Conservation (phyloP, 352 stramenopile genomes). For the Pythium dissotocum region DNA sequence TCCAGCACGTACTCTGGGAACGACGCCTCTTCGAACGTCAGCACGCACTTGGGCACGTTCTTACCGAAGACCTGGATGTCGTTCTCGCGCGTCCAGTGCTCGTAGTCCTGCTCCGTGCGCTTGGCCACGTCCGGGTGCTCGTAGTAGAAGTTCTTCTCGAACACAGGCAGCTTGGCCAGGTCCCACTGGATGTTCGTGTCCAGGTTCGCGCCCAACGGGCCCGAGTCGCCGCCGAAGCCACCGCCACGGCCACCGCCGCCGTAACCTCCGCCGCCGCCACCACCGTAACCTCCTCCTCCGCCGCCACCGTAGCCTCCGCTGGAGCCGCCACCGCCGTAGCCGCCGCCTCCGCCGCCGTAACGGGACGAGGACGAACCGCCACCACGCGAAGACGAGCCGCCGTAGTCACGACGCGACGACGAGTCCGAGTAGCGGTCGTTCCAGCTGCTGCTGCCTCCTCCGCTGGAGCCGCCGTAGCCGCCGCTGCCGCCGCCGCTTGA, state of each 20-base stretch:
- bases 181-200: conserved; percentile 95
- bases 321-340: conserved; percentile 26
- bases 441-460: conserved; percentile 41
- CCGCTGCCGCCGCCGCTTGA: conserved; percentile 35
- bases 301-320: conserved; percentile 34
- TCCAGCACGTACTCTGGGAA: conserved; percentile 97
- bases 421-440: conserved; percentile 73
- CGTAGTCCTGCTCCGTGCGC: conserved; percentile 89
- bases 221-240: conserved; percentile 41
- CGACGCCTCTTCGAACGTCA: conserved; percentile 93
- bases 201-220: conserved; percentile 88
- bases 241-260: conserved; percentile 39
- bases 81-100: conserved; percentile 91
- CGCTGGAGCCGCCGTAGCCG: conserved; percentile 20
- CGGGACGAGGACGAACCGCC: conserved; percentile 40
- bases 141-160: conserved; percentile 99
- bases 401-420: conserved; percentile 68
- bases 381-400: conserved; percentile 34
- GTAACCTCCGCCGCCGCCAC: conserved; percentile 35
- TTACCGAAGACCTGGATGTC: conserved; percentile 95
- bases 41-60: conserved; percentile 97
- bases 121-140: conserved; percentile 97
- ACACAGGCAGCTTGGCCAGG: conserved; percentile 91
- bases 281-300: conserved; percentile 33
- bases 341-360: conserved; percentile 30